Conservation (phyloP, 495 filamentous ascomycete genomes). For the Corynascus novoguineensis region DNA sequence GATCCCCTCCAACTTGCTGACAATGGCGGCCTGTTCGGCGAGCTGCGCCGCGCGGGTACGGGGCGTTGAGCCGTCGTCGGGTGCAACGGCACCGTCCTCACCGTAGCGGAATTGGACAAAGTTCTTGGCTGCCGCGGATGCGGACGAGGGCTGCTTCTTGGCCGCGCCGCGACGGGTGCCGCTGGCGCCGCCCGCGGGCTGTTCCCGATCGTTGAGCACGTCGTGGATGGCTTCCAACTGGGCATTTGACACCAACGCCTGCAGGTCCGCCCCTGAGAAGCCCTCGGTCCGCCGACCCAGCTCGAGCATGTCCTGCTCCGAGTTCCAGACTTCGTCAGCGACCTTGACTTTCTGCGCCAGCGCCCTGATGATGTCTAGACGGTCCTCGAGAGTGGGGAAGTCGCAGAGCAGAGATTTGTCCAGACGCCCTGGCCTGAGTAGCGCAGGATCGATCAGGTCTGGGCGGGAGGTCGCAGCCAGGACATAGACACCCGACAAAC, state of each 20-base stretch:
- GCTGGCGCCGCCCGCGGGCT: not conserved
- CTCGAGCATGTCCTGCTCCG: conserved; percentile 51
- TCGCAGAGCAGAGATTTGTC: conserved; percentile 90
- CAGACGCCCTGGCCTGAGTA: conserved; percentile 80
- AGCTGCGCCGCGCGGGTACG: conserved; percentile 58
- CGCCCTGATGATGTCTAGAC: conserved; percentile 79
- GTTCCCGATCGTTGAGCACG: conserved; percentile 64
- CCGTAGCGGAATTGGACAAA: conserved; percentile 86
- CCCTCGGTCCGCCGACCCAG: conserved; percentile 76
- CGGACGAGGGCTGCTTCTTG: not conserved
- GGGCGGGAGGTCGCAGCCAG: conserved; percentile 87
- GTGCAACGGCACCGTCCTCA: conserved; percentile 46
- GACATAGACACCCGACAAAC: conserved; percentile 89
- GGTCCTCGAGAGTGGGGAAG: conserved; percentile 70
- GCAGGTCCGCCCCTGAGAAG: conserved; percentile 92
- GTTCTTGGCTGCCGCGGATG: conserved; percentile 31
- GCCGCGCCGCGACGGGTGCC: conserved; percentile 21
- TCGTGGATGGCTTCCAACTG: conserved; percentile 97
- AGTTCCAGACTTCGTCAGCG: conserved; percentile 51
- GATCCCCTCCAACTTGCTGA: conserved; percentile 67
- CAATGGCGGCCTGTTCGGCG: conserved; percentile 65
- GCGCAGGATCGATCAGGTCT: conserved; percentile 89
- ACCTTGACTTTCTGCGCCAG: conserved; percentile 74
- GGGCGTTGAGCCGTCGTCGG: conserved; percentile 26
- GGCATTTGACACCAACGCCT: conserved; percentile 91